Conservation (phyloP, 2,329 filamentous ascomycete species). For the Hymenoscyphus repandus region DNA sequence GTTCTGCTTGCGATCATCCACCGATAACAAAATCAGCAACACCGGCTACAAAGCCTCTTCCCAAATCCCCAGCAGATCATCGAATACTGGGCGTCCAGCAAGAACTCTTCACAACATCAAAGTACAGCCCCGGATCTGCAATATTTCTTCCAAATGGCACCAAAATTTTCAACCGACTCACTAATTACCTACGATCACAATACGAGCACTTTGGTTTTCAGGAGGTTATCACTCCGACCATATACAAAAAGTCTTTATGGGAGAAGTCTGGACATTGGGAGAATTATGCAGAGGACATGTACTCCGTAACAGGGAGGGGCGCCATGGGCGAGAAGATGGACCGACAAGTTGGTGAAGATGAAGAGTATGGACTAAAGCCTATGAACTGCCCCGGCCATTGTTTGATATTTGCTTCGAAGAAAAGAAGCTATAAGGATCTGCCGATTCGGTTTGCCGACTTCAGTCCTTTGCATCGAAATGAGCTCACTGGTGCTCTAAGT, state of each 20-base stretch:
- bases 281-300: conserved; percentile 92
- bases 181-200: conserved; percentile 75
- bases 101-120: conserved; percentile 72
- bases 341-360: conserved; percentile 48
- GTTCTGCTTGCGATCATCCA: conserved; percentile 26
- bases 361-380: conserved; percentile 79
- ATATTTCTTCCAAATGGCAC: conserved; percentile 80
- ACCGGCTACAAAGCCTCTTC: conserved; percentile 12
- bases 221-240: conserved; percentile 83
- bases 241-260: conserved; percentile 87
- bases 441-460: conserved; percentile 85
- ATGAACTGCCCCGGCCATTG: conserved; percentile 94
- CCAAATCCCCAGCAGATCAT: conserved; percentile 42
- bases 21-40: conserved; percentile 9
- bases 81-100: conserved; percentile 59
- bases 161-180: conserved; percentile 76
- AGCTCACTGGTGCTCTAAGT: conserved; percentile 74
- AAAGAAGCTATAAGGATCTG: conserved; percentile 72
- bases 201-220: conserved; percentile 82
- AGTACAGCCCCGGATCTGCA: conserved; percentile 79
- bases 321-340: conserved; percentile 30
- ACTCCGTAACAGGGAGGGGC: conserved; percentile 59
- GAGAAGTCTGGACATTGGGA: conserved; percentile 80
- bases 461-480: conserved; percentile 80
- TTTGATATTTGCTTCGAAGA: conserved; percentile 70